phyloP scores from a whole-genome alignment of 306 rosid species.

The Chamaecrista fasciculata region DNA sequence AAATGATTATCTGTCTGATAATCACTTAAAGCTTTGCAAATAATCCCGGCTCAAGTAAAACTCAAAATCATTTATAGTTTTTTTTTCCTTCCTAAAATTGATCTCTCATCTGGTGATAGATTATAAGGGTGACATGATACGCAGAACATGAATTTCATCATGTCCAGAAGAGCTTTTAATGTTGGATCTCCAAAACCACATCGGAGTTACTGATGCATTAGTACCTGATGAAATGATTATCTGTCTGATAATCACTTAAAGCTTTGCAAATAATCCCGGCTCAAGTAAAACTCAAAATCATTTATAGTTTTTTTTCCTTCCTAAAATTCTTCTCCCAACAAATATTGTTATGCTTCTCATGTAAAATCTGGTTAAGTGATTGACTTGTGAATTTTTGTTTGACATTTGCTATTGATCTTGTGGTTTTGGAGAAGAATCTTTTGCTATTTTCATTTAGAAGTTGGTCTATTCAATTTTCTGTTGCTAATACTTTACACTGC shows the following conservation, averaged over 20 bases:
- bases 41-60: background rate
- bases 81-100: background rate
- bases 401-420: background rate
- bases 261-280: background rate
- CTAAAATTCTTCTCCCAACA: background rate
- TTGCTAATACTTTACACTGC: slow-evolving; percentile 20
- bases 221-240: background rate
- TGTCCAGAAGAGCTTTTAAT: background rate
- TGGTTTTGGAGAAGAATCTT: background rate
- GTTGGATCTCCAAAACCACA: background rate
- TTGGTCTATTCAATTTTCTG: background rate
- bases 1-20: background rate
- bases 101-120: background rate
- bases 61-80: background rate
- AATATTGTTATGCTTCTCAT: no score
- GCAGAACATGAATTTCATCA: background rate
- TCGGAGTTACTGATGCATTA: slow-evolving; percentile 5
- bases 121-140: background rate
- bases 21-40: background rate
- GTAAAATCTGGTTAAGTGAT: slow-evolving; percentile 2
- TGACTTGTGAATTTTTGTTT: background rate
- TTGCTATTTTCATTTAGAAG: background rate
- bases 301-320: background rate
- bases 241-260: background rate
- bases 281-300: background rate